Evolutionary conservation across 495 filamentous ascomycete genomes (phyloP).

Genomic region (Daldinia loculata): DNA sequence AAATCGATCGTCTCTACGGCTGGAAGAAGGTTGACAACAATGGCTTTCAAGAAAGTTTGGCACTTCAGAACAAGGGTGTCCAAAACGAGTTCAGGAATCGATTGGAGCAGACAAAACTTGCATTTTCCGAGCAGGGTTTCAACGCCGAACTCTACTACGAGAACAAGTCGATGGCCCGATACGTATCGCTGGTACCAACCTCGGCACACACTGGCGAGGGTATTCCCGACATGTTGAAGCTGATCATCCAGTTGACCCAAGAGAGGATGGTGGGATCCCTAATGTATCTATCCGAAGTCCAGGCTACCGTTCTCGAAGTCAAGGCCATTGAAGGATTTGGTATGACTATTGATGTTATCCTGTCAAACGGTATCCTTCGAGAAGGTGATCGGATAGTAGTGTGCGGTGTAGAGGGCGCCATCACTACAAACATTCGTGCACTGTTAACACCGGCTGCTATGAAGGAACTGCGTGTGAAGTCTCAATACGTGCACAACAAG

Average conservation of each 20-base stretch:
- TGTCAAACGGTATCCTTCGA: constrained; percentile 93
- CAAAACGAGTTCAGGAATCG: constrained; percentile 95
- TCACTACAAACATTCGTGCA: constrained; percentile 95
- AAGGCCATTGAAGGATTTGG: constrained; percentile 99
- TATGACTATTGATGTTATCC: constrained; percentile 97
- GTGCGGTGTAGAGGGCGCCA: constrained; percentile 93
- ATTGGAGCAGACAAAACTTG: constrained; percentile 88
- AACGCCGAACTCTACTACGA: constrained; percentile 97
- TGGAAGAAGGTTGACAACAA: constrained; percentile 99
- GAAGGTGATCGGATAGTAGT: constrained; percentile 96
- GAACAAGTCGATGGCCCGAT: constrained; percentile 94
- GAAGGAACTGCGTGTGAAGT: constrained; percentile 92
- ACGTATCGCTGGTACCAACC: constrained; percentile 94
- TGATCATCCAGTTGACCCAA: constrained; percentile 89
- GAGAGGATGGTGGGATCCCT: constrained; percentile 97
- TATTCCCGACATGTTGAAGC: constrained; percentile 98
- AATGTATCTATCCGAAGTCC: constrained; percentile 98
- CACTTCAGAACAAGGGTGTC: constrained; percentile 89
- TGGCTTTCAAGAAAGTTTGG: constrained; percentile 91
- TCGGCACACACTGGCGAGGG: constrained; percentile 98
- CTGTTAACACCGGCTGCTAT: constrained; percentile 93
- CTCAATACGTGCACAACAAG: constrained; percentile 97
- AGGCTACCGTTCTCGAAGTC: constrained; percentile 97
- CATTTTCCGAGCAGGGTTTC: constrained; percentile 95
- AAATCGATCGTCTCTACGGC: constrained; percentile 98